Evolutionary conservation across 75 land plant species (phyloP).

Genomic region (Gnetum montanum): DNA sequence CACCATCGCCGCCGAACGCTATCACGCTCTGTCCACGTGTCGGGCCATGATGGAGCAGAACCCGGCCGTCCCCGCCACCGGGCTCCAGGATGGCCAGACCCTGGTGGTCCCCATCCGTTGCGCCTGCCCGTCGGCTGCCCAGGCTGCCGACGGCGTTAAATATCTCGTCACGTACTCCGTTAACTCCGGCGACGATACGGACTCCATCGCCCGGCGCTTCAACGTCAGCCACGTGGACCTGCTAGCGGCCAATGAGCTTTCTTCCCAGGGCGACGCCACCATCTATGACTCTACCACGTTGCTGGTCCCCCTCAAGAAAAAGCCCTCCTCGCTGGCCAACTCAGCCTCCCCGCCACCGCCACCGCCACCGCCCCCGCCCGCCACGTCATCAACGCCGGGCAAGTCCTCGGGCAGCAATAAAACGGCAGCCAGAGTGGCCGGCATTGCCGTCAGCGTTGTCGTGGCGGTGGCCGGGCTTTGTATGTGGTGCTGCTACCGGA

Average conservation of each 20-base stretch:
- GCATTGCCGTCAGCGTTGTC: not conserved
- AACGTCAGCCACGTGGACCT: slow-evolving; percentile 6
- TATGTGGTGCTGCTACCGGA: not conserved
- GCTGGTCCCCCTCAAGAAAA: slow-evolving; percentile 33
- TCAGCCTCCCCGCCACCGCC: not conserved
- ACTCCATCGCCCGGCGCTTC: slow-evolving; percentile 6
- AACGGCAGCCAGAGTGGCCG: not conserved
- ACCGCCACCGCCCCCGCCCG: slow-evolving; percentile 1
- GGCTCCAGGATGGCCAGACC: slow-evolving; percentile 2
- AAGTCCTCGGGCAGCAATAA: not conserved
- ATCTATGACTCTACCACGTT: slow-evolving; percentile 22
- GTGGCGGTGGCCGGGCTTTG: not conserved
- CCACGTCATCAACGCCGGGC: not conserved
- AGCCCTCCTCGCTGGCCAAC: slow-evolving; percentile 23
- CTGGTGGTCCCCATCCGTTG: slow-evolving; percentile 23
- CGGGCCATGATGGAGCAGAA: slow-evolving; percentile 23
- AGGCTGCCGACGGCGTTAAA: slow-evolving; percentile 11
- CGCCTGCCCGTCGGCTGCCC: slow-evolving; percentile 31
- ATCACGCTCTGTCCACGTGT: slow-evolving; percentile 25
- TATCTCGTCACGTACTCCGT: slow-evolving; percentile 20
- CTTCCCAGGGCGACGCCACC: not conserved
- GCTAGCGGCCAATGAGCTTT: slow-evolving; percentile 8
- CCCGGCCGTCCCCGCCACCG: not conserved
- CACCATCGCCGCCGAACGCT: slow-evolving; percentile 15
- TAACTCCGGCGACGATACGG: slow-evolving; percentile 10